Conservation (phyloP, 768 basidiomycete genomes). For the Boletales sp. region DNA sequence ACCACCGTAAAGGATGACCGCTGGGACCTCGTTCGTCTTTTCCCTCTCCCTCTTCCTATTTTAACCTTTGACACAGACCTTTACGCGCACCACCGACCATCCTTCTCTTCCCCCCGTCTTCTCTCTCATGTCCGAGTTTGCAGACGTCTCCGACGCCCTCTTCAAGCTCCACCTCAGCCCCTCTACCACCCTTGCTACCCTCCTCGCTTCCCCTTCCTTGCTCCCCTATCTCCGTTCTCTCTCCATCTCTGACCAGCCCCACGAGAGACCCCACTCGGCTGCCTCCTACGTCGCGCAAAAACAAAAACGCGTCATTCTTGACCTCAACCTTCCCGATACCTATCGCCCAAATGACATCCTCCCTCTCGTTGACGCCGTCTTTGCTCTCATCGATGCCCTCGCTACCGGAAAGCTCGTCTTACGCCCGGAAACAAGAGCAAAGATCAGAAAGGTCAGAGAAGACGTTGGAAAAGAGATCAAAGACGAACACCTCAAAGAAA, state of each 20-base stretch:
- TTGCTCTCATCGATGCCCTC: slow-evolving; percentile 73
- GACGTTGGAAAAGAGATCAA: slow-evolving; percentile 66
- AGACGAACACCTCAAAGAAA: slow-evolving; percentile 62
- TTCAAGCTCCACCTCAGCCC: slow-evolving; percentile 47
- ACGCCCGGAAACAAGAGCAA: slow-evolving; percentile 78
- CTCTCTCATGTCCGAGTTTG: slow-evolving; percentile 84
- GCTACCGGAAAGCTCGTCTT: slow-evolving; percentile 45
- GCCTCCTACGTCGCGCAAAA: slow-evolving; percentile 40
- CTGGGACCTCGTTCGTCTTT: slow-evolving; percentile 80
- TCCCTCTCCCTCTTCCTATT: background rate
- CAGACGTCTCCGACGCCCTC: slow-evolving; percentile 78
- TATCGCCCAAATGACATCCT: slow-evolving; percentile 44
- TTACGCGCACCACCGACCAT: slow-evolving; percentile 75
- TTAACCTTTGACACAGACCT: slow-evolving; percentile 51
- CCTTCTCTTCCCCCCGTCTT: slow-evolving; percentile 54
- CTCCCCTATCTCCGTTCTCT: slow-evolving; percentile 82
- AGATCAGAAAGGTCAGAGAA: slow-evolving; percentile 72
- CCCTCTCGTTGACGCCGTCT: slow-evolving; percentile 62
- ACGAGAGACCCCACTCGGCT: slow-evolving; percentile 57
- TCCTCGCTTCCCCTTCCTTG: slow-evolving; percentile 62
- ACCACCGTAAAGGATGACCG: slow-evolving; percentile 61
- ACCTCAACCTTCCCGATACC: slow-evolving; percentile 52
- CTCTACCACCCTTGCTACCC: slow-evolving; percentile 47
- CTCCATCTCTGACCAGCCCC: slow-evolving; percentile 86
- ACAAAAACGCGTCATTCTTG: slow-evolving; percentile 70